These are phyloP conservation scores for Cymbomonas tetramitiformis DNA, from an alignment of 139 green algal genomes.

Conservation along the genomic window DNA sequence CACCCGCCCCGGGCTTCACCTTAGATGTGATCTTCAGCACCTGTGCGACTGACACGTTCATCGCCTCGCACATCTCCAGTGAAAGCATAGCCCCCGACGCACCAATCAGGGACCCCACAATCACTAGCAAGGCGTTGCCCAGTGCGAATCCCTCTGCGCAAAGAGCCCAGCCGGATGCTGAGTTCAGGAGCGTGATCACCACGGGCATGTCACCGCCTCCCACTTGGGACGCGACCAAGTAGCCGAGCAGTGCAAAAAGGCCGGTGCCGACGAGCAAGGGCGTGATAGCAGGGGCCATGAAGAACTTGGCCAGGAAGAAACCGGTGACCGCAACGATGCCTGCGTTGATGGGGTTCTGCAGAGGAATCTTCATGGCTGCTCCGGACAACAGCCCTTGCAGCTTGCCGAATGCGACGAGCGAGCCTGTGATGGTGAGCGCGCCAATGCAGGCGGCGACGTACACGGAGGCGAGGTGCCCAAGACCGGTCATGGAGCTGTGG, in stretches of 20 bases:
- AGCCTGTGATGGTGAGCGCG: conserved; percentile 69
- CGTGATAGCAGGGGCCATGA: conserved; percentile 16
- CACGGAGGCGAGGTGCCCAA: conserved; percentile 41
- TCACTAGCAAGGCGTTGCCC: conserved; percentile 57
- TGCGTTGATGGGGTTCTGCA: conserved; percentile 62
- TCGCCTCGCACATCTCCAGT: conserved; percentile 84
- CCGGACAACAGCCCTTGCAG: conserved; percentile 58
- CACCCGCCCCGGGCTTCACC: background rate
- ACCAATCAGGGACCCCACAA: conserved; percentile 71
- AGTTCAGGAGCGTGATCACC: conserved; percentile 83
- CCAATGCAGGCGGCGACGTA: conserved; percentile 67
- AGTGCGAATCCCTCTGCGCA: conserved; percentile 47
- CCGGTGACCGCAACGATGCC: conserved; percentile 26
- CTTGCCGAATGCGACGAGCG: conserved; percentile 72
- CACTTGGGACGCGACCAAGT: conserved; percentile 71
- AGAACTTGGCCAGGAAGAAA: conserved; percentile 24
- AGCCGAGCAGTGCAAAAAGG: conserved; percentile 38
- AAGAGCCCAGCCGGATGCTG: conserved; percentile 65
- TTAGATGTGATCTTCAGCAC: no score
- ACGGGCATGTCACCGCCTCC: conserved; percentile 76
- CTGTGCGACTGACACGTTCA: conserved; percentile 72
- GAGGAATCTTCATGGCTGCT: conserved; percentile 48
- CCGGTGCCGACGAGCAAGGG: conserved; percentile 32
- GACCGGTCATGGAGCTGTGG: conserved; percentile 20
- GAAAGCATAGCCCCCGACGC: conserved; percentile 70